These are phyloP conservation scores for Pseudophaeomoniella oleicola DNA, from an alignment of 2,329 filamentous ascomycete genomes.

Conservation along the genomic window DNA sequence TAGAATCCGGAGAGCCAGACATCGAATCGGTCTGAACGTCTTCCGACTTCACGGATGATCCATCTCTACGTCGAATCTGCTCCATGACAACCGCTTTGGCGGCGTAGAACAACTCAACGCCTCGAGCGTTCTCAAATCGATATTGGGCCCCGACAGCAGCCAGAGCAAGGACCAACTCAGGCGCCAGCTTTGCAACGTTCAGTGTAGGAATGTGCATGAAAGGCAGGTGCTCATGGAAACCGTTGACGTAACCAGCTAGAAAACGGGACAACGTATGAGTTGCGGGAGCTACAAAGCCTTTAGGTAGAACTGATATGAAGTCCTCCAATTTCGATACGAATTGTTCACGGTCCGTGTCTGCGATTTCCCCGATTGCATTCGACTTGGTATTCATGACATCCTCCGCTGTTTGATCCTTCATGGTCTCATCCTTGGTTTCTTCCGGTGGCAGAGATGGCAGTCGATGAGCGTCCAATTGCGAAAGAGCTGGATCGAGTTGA, in stretches of 20 bases:
- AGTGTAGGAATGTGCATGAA: conserved; percentile 37
- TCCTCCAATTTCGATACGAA: conserved; percentile 30
- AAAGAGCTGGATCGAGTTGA: not conserved
- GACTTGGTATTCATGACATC: conserved; percentile 10
- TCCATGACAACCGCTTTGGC: conserved; percentile 39
- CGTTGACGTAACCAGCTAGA: conserved; percentile 36
- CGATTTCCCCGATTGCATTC: conserved; percentile 30
- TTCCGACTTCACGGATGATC: conserved; percentile 29
- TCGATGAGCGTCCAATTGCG: conserved; percentile 20
- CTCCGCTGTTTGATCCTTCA: not conserved
- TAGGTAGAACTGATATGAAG: conserved; percentile 30
- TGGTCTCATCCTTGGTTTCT: conserved; percentile 24
- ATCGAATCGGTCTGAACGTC: conserved; percentile 21
- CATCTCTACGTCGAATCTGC: conserved; percentile 35
- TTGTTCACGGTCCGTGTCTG: conserved; percentile 28
- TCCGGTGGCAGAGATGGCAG: conserved; percentile 32
- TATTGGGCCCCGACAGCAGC: conserved; percentile 36
- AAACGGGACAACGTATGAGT: conserved; percentile 33
- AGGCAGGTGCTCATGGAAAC: conserved; percentile 35
- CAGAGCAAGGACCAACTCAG: conserved; percentile 35
- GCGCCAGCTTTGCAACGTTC: conserved; percentile 26
- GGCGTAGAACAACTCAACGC: conserved; percentile 42
- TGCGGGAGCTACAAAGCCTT: conserved; percentile 32
- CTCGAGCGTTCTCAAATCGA: conserved; percentile 32
- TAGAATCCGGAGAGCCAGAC: conserved; percentile 19